These are phyloP conservation scores for Gnaphalium uliginosum DNA, from an alignment of 129 eudicot genomes.

Conservation along the genomic window DNA sequence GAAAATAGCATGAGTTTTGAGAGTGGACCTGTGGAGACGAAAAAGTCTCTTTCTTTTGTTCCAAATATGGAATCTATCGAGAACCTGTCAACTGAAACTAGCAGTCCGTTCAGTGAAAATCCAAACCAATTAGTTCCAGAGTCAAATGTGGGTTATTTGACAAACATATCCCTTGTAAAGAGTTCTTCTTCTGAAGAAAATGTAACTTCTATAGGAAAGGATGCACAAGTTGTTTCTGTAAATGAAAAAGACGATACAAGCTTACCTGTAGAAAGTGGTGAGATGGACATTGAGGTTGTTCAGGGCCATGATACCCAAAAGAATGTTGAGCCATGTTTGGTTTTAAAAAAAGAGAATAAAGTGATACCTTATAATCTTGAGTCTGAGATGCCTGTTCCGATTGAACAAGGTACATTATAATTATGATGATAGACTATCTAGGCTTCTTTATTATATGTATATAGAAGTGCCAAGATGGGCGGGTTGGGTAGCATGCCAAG, in stretches of 20 bases:
- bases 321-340: constrained; percentile 19
- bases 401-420: constrained; percentile 37
- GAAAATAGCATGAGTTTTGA: constrained; percentile 27
- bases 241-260: constrained; percentile 27
- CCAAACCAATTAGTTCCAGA: constrained; percentile 23
- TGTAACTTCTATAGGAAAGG: constrained; percentile 21
- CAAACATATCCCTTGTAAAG: constrained; percentile 24
- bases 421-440: constrained; percentile 14
- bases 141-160: constrained; percentile 25
- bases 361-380: constrained; percentile 32
- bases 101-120: constrained; percentile 19
- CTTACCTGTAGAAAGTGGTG: constrained; percentile 30
- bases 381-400: constrained; percentile 19
- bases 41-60: constrained; percentile 23
- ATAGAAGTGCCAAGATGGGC: not conserved
- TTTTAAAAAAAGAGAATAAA: constrained; percentile 34
- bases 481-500: not conserved
- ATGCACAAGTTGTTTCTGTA: constrained; percentile 32
- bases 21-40: constrained; percentile 9
- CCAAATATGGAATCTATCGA: constrained; percentile 29
- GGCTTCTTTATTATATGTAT: constrained; percentile 8
- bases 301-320: constrained; percentile 27
- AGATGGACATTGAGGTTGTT: constrained; percentile 33
- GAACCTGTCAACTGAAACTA: constrained; percentile 29
- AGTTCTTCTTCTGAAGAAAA: constrained; percentile 20